phyloP scores from a whole-genome alignment of 2,329 filamentous ascomycete genomes.

The Colletotrichum eleusines region DNA sequence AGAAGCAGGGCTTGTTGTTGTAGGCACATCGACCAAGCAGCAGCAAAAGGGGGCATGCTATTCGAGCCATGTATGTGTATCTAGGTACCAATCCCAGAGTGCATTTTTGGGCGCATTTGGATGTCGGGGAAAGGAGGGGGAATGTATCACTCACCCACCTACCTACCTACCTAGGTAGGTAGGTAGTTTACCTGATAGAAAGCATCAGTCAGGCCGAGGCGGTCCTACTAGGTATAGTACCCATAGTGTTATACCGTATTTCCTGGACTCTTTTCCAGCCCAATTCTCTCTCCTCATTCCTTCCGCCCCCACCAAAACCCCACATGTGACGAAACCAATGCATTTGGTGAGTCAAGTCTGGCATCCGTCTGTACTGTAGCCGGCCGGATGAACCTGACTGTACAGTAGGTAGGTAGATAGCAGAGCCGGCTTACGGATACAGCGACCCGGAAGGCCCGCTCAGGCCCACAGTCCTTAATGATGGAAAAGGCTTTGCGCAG shows the following conservation, averaged over 20 bases:
- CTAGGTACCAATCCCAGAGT: neutral
- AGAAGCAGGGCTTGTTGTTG: constrained; percentile 23
- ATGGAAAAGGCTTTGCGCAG: neutral
- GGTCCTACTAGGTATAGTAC: no score
- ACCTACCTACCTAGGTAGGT: no score
- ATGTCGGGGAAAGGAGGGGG: constrained; percentile 24
- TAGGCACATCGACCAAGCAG: neutral
- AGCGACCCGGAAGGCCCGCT: neutral
- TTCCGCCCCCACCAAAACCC: neutral
- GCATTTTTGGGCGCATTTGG: constrained; percentile 1
- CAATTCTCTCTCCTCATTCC: neutral
- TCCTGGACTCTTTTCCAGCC: neutral
- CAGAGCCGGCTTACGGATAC: no score
- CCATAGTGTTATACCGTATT: no score
- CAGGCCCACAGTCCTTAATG: neutral
- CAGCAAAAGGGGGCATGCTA: no score
- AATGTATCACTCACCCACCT: neutral
- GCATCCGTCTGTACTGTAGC: no score
- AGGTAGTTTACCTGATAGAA: no score
- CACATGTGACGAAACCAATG: neutral
- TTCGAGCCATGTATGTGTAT: no score
- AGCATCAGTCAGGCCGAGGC: no score
- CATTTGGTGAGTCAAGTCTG: no score
- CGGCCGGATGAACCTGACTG: no score
- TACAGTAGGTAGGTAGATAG: no score